These are phyloP conservation scores for Spathaspora arborariae DNA, from an alignment of 805 yeast genomes.

Conservation along the genomic window DNA sequence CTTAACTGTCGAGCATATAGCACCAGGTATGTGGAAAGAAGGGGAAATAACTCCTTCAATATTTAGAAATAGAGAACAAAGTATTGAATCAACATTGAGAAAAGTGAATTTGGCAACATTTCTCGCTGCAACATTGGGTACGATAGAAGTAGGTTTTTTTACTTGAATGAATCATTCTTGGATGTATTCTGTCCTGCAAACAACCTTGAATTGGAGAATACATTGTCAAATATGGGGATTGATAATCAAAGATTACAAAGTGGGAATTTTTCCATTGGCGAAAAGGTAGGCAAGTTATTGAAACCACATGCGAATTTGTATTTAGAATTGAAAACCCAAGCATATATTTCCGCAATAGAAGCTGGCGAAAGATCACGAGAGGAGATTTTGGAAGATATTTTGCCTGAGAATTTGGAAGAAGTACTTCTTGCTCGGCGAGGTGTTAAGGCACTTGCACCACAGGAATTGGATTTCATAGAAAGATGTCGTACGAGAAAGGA, in stretches of 20 bases:
- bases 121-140: constrained; percentile 79
- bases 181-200: constrained; percentile 83
- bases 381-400: constrained; percentile 70
- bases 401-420: constrained; percentile 62
- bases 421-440: constrained; percentile 35
- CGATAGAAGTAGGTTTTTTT: constrained; percentile 79
- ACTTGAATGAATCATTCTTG: constrained; percentile 77
- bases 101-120: constrained; percentile 88
- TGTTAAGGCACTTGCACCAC: constrained; percentile 52
- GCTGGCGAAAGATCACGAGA: constrained; percentile 55
- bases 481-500: constrained; percentile 72
- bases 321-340: constrained; percentile 91
- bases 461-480: constrained; percentile 74
- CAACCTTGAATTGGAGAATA: constrained; percentile 47
- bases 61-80: constrained; percentile 58
- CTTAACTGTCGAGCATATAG: constrained; percentile 62
- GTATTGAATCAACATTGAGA: constrained; percentile 62
- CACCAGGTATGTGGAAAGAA: constrained; percentile 68
- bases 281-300: constrained; percentile 53
- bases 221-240: constrained; percentile 33
- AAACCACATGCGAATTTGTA: constrained; percentile 78
- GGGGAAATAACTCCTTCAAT: constrained; percentile 56
- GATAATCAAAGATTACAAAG: constrained; percentile 31
- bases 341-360: constrained; percentile 83
- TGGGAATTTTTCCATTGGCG: constrained; percentile 33